Evolutionary conservation across 2,329 filamentous ascomycete species (phyloP), one percentile per base, ranked within the genome.

Genomic region (Alternaria alternata): DNA sequence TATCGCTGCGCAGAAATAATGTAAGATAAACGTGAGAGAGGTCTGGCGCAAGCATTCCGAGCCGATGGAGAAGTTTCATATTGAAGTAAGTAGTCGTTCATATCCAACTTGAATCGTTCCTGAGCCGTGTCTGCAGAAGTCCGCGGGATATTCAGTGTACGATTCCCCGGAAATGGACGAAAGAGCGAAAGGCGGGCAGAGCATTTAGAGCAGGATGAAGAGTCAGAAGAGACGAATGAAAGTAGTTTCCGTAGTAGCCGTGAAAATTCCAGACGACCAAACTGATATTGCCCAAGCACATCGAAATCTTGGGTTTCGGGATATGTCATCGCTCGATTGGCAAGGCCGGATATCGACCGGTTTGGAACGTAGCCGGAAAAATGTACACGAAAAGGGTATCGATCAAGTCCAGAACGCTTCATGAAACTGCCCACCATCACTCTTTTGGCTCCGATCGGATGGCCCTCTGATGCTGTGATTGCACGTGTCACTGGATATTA

Each of bases 321-420:
- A 11, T 46, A 22, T 58, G 30, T 58, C 42, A 26, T 52, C 3
- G 47, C 36, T 58, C 39, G 26, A 26, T 53, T 32, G 44, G 30
- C 41, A 8, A 55, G 46, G 32, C 24, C 28, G 44, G 22, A 46
- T 46, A 39, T 6, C 46, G 46, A 55, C 30, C 42, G 22, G 8
- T 32, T 5, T 41, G 38, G 58, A 46, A 47, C 49, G 47, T 46
- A 54, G 43, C 55, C 44, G 62, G 59, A 54, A 68, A 65, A 62
- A 66, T 58, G 61, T 64, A 65, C 62, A 68, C 56, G 67, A 56
- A 68, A 71, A 66, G 71, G 71, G 71, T 74, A 71, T 73, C 69
- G 64, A 70, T 67, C 69, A 68, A 68, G 66, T 69, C 65, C 69
- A 66, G 63, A 64, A 61, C 49, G 60, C 54, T 55, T 61, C 36